These are phyloP conservation scores for Datura wrightii DNA, from an alignment of 257 asterid genomes.

Conservation along the genomic window DNA sequence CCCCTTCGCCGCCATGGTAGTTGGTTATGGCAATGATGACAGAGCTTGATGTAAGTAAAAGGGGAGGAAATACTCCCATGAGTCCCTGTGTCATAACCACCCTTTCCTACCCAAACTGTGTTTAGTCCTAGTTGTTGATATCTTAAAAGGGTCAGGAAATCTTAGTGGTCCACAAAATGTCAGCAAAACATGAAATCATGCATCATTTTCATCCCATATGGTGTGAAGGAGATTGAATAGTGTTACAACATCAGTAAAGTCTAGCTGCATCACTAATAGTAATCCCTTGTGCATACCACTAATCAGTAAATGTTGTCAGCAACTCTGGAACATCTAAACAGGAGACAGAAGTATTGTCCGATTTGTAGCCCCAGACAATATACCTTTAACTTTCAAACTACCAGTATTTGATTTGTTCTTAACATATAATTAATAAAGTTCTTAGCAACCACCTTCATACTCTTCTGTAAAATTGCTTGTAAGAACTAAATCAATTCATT, in stretches of 20 bases:
- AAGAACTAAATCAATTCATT: neutral
- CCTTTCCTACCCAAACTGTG: neutral
- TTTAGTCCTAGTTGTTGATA: constrained; percentile 5
- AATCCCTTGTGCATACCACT: neutral
- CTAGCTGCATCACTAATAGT: constrained; percentile 1
- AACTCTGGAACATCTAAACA: neutral
- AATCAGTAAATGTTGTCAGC: neutral
- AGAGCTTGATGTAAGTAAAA: neutral
- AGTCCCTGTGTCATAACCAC: neutral
- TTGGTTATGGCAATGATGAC: neutral
- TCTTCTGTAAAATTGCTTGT: neutral
- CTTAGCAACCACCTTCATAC: neutral
- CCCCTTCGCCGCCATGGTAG: neutral
- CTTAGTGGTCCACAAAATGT: constrained; percentile 7
- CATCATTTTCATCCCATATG: neutral
- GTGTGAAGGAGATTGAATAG: neutral
- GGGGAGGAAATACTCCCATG: constrained; percentile 16
- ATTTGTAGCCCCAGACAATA: neutral
- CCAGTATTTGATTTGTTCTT: neutral
- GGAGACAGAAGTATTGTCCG: neutral
- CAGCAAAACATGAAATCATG: neutral
- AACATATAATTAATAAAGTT: neutral
- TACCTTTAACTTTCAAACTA: neutral
- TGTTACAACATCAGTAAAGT: neutral
- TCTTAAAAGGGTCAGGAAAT: neutral